These are phyloP conservation scores for Canna indica DNA, from an alignment of 176 grass and related monocot genomes.

Conservation along the genomic window DNA sequence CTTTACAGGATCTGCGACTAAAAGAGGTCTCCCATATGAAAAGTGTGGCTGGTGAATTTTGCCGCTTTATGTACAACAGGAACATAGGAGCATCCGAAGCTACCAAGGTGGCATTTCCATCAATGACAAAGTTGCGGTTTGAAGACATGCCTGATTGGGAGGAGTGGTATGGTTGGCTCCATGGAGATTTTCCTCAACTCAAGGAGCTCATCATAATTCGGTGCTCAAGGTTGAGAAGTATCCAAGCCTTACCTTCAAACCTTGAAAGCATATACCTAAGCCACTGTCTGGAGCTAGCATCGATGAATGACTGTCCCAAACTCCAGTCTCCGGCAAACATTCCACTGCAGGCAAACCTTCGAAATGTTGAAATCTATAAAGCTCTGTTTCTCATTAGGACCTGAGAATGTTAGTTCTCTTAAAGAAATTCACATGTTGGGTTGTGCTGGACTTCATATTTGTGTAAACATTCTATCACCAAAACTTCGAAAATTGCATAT, in stretches of 20 bases:
- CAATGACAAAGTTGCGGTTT: background rate
- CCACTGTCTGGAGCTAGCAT: no score
- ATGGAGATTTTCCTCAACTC: background rate
- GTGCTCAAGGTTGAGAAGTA: background rate
- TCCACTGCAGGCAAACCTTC: no score
- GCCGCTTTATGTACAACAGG: background rate
- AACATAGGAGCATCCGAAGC: no score
- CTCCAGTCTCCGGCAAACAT: no score
- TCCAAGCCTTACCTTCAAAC: background rate
- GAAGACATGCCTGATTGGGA: background rate
- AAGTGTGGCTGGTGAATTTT: background rate
- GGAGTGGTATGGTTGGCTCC: background rate
- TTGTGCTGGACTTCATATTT: no score
- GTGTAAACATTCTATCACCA: no score
- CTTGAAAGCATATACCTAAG: background rate
- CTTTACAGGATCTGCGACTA: background rate
- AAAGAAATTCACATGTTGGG: no score
- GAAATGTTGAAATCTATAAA: no score
- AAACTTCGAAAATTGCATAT: no score
- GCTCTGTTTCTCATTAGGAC: no score
- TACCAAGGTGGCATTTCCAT: background rate
- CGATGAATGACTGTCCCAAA: no score
- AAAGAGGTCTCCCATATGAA: background rate
- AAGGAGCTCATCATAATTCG: background rate
- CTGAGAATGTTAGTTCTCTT: no score